Evolutionary conservation across 768 basidiomycete species (phyloP).

Genomic region (Leccinum incarnatum): DNA sequence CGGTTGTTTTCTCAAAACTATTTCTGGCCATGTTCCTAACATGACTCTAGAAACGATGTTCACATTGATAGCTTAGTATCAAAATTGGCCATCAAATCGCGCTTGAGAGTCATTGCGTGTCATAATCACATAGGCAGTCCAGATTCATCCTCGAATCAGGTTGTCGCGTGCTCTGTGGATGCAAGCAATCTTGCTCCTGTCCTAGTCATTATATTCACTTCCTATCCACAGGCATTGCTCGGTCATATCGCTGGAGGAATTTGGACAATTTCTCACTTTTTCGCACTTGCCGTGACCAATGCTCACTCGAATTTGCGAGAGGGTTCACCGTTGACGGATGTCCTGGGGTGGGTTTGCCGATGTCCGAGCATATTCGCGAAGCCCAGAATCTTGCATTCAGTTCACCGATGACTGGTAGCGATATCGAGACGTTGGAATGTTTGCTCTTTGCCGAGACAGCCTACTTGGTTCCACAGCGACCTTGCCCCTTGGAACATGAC

Average conservation of each 20-base stretch:
- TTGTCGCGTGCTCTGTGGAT: slow-evolving; percentile 41
- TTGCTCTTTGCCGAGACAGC: slow-evolving; percentile 39
- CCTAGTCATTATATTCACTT: slow-evolving; percentile 3
- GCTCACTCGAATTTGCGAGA: slow-evolving; percentile 38
- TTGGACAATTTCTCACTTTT: slow-evolving; percentile 43
- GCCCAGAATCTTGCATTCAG: slow-evolving; percentile 46
- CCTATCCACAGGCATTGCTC: slow-evolving; percentile 36
- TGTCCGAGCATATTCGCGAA: slow-evolving; percentile 32
- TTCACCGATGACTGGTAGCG: slow-evolving; percentile 23
- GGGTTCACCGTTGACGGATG: slow-evolving; percentile 39
- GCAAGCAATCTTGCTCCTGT: slow-evolving; percentile 30
- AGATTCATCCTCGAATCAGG: slow-evolving; percentile 28
- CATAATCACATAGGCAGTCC: slow-evolving; percentile 9
- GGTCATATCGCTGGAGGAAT: slow-evolving; percentile 36
- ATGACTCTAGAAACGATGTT: slow-evolving; percentile 7
- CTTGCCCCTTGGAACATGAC: slow-evolving; percentile 50
- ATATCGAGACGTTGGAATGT: slow-evolving; percentile 39
- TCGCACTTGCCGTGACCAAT: slow-evolving; percentile 44
- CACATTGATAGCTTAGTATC: slow-evolving; percentile 13
- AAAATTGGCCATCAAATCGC: slow-evolving; percentile 16
- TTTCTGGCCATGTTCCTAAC: not conserved
- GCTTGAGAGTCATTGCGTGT: slow-evolving; percentile 17
- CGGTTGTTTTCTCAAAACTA: not conserved
- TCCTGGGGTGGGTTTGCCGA: slow-evolving; percentile 47
- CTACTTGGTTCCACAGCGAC: slow-evolving; percentile 35